Evolutionary conservation across 495 filamentous ascomycete genomes (phyloP), one percentile per base, ranked within the genome.

Genomic region (Xylaria sp.): DNA sequence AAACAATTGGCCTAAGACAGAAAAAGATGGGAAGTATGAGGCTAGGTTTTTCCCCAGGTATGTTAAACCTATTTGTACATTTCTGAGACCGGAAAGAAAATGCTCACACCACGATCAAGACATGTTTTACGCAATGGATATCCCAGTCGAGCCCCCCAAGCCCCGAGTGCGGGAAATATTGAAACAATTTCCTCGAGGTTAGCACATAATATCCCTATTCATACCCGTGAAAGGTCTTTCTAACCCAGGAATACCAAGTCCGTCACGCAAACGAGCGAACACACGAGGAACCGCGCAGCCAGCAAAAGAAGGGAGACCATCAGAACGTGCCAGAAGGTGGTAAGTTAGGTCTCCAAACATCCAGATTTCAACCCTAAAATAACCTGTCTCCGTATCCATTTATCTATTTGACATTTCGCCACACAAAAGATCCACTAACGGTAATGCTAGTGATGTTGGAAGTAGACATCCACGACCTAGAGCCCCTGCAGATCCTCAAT

Each of bases 111-210:
- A 37, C 8, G 14, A n/a, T 24, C 53, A 59, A 37, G 31, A 37
- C 17, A 31, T 31, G 1, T 37, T 37, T 3, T 12, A 37, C 15
- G 9, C 17, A 37, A 59, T 59, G 57, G 31, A 33, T 12, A 59
- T 37, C 6, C 2, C 26, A 41, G 3, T 40, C n/a, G 35, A 41
- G 58, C n/a, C 35, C 35, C 19, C 59, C 3, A 62, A 43, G 37
- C 59, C 35, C 14, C 37, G 37, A 43, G 33, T 9, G 8, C 19
- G 57, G 33, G 31, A 59, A 37, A 62, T 62, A 41, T 9, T 62
- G 14, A 62, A 62, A 40, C 59, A 43, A 43, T 40, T 11, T 15
- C 37, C 59, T 43, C 59, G 14, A 41, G 37, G 59, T 62, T 15
- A 6, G 59, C 43, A 14, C 12, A 33, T 31, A 35, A 59, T 21